Evolutionary conservation across 495 filamentous ascomycete species (phyloP), one percentile per base, ranked within the genome.

Genomic region (Hyaloscypha finlandica): DNA sequence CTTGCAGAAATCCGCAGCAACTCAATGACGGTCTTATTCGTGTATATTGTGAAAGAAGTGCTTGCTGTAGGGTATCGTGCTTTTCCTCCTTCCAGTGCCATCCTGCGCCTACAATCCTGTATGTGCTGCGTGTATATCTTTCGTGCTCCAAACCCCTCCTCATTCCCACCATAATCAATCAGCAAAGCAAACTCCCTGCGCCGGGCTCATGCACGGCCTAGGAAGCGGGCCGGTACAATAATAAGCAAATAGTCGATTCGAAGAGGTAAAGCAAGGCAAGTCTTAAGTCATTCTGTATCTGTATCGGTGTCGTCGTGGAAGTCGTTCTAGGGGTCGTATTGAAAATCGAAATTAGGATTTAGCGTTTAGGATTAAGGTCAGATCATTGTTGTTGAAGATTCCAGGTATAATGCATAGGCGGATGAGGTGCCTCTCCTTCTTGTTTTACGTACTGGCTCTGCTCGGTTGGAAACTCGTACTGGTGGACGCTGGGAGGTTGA

Each of bases 381-480:
- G 29, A 33, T 20, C 22, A 32, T 37, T 48, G 32, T 6, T 48
- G 32, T 37, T 19, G 14, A 20, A 25, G 59, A 54, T 48, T 69
- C 70, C 70, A 72, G 0, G 70, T 65, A 53, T 72, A 72, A 25
- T 69, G 63, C 42, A 20, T 20, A 33, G 33, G 56, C 0, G 30
- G 56, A 4, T 59, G 22, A 29, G 55, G 9, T 29, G n/a, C 55
- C 29, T 8, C 56, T 8, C 31, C 56, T 16, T 61, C 65, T 9
- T 68, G 63, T 32, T 71, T 73, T 37, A 37, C 53, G 48, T 68
- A 68, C 16, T 61, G 57, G 48, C 65, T 66, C 16, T 61, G 57
- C 35, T 67, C 67, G 42, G 19, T 59, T 14, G 68, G 52, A 45
- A 67, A 73, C 30, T 68, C 67, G 37, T 73, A 73, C 14, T 65